Base-by-base conservation (phyloP, 2,329 filamentous ascomycete species). In the Bipolaris zeicola region DNA sequence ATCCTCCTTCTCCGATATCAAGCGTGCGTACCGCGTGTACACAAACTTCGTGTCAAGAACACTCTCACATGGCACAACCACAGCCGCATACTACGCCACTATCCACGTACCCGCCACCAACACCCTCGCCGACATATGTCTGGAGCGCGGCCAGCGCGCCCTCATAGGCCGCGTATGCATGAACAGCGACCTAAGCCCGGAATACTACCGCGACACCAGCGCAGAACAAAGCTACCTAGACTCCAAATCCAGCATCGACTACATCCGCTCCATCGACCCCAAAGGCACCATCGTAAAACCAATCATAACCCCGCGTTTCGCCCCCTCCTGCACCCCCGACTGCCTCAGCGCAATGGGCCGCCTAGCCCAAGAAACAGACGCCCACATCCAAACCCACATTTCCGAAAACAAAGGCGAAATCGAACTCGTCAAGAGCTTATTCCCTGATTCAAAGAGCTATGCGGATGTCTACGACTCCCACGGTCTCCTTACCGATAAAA, bases 151-250 rank as follows among this genome's bases (percentile, higher is more conserved):
- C 42, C 95, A 99, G 78, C 84, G 95, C 50, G 95, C 95, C 6
- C 90, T 98, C 63, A 85, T 99, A 38, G 95, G 95, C 31, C 84
- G 95, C 38, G 91, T 96, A n/a, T 97, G 93, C 80, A 98, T 99
- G 95, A 92, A 98, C 74, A 65, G 63, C 39, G 83, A 84, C 28
- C 74, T 89, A 4, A 88, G 87, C 36, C 93, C 93, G 0, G 82
- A 84, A 1, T 90, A 89, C 79, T 98, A 98, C 78, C 83, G 87
- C 20, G 95, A 99, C 73, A 84, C 84, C 55, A 87, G 84, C 14
- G 77, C 87, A 0, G 83, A 84, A 2, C 79, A 82, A 22, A 83
- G 87, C 0, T 87, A 96, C 47, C 78, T 79, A 1, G 74, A 74
- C 28, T 77, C 76, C 7, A 66, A 70, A 64, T 77, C 72, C 4